Base-by-base conservation (phyloP, 306 rosid genomes). In the Quercus suber region DNA sequence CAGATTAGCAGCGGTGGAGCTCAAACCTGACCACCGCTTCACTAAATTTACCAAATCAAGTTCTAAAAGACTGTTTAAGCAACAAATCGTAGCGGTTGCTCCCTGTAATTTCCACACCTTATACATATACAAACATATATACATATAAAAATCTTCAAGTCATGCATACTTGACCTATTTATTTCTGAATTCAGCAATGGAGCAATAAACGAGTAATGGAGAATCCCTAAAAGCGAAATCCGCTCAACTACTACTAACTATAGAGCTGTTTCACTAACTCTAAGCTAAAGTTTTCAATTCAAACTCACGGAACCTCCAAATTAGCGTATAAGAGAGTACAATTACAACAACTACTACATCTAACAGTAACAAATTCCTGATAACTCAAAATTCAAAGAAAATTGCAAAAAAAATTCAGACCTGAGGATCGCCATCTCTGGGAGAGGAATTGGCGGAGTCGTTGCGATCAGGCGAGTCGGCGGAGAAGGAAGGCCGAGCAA, bases 351-450 rank as follows among this genome's bases (percentile, higher is more conserved):
- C 45, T 41, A 41, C 45, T 8, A 41, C 45, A 41, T 8, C 45
- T 41, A 41, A 41, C 12, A 41, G 45, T 8, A 41, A 41, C 45
- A 41, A 41, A 8, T 41, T 41, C 45, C 45, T 0, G 45, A 41
- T 8, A 41, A 41, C 12, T 41, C 45, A 41, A 41, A 41, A 41
- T 41, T 41, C 1, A 41, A 41, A 19, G 6, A 60, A 9, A 61
- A 10, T 10, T 31, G 72, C 75, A 31, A 51, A 49, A n/a, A n/a
- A 69, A 69, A 49, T 57, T 2, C 14, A 71, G 53, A 89, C 96
- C 94, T 85, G 92, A 84, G 19, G 53, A 77, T 92, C 98, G 35
- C 78, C 19, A 61, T 89, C 92, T 23, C 68, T 73, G 59, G 90
- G 88, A 14, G 90, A 87, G 53, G 91, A 85, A 75, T 69, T 70